Percentiles rank a stretch among this genome's conserved stretches.
These are phyloP conservation scores for Lenzites betulinus DNA, from an alignment of 768 basidiomycete genomes.

Conservation along the genomic window DNA sequence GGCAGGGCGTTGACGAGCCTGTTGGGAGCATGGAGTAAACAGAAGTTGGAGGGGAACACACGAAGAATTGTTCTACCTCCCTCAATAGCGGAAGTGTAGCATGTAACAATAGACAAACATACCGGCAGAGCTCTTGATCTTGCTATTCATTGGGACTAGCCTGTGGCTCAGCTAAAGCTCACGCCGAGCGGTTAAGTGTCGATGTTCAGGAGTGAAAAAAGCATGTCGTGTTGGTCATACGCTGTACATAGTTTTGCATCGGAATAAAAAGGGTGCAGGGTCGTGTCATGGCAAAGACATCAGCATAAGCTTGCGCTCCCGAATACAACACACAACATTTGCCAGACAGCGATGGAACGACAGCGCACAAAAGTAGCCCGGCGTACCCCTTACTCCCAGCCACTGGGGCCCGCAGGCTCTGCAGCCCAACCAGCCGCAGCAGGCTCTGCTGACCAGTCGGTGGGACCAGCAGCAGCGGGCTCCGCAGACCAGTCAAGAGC, in stretches of 20 bases:
- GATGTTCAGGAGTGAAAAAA: conserved; percentile 6
- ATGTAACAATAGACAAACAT: conserved; percentile 14
- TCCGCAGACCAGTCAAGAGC: conserved; percentile 94
- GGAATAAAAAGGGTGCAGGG: conserved; percentile 15
- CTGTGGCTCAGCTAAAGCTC: too few relatives aligned
- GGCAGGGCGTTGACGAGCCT: conserved; percentile 38
- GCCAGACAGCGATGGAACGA: conserved; percentile 22
- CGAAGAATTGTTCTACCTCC: background rate
- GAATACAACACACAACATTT: conserved; percentile 26
- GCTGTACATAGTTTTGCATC: conserved; percentile 27
- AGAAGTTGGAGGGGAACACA: background rate
- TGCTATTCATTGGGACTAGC: background rate
- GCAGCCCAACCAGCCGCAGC: conserved; percentile 35
- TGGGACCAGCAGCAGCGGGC: conserved; percentile 47
- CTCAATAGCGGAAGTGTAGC: background rate
- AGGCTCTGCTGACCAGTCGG: conserved; percentile 40
- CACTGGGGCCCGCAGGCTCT: conserved; percentile 28
- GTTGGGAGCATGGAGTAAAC: conserved; percentile 34
- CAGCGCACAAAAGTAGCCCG: conserved; percentile 18
- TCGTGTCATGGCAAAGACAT: conserved; percentile 21
- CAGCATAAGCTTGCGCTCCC: conserved; percentile 17
- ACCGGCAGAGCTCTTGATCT: background rate
- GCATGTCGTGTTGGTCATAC: conserved; percentile 26
- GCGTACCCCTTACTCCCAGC: conserved; percentile 29
- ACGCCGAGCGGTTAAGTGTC: too few relatives aligned